Conservation (phyloP, 345 rosid species). For the Carallia pectinifolia region DNA sequence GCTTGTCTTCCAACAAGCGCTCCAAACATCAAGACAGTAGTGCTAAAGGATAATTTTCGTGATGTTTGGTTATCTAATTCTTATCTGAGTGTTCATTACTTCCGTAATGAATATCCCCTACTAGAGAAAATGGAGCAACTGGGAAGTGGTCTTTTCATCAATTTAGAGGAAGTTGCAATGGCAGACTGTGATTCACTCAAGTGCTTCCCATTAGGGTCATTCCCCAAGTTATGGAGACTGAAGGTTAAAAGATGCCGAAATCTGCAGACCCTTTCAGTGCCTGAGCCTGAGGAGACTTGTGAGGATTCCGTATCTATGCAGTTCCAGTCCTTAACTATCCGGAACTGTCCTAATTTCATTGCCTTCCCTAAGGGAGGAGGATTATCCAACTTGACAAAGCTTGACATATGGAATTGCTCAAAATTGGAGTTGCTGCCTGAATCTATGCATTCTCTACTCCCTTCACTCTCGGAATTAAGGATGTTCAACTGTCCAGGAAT, state of each 20-base stretch:
- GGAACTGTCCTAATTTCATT: background rate
- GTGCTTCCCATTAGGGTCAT: slow-evolving; percentile 7
- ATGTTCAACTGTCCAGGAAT: slow-evolving; percentile 6
- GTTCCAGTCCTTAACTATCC: background rate
- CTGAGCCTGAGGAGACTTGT: background rate
- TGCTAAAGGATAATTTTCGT: background rate
- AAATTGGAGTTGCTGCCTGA: slow-evolving; percentile 12
- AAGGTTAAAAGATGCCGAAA: background rate
- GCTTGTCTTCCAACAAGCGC: background rate
- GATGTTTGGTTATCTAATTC: background rate
- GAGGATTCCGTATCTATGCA: background rate
- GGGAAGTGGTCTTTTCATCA: background rate
- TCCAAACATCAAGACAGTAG: background rate
- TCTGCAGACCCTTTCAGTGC: background rate
- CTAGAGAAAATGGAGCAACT: background rate
- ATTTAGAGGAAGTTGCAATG: slow-evolving; percentile 5
- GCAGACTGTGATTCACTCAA: background rate
- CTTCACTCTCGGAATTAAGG: slow-evolving; percentile 15
- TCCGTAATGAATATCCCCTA: background rate
- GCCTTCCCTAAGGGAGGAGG: background rate
- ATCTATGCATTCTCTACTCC: slow-evolving; percentile 2
- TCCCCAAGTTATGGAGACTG: background rate
- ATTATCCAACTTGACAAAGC: slow-evolving; percentile 1
- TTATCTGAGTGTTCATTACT: background rate
- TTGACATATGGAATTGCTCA: slow-evolving; percentile 2